Percentiles rank a stretch among this genome's conserved stretches.
These are phyloP conservation scores for Cladosporium velox DNA, from an alignment of 2,329 filamentous ascomycete species.

Conservation along the genomic window DNA sequence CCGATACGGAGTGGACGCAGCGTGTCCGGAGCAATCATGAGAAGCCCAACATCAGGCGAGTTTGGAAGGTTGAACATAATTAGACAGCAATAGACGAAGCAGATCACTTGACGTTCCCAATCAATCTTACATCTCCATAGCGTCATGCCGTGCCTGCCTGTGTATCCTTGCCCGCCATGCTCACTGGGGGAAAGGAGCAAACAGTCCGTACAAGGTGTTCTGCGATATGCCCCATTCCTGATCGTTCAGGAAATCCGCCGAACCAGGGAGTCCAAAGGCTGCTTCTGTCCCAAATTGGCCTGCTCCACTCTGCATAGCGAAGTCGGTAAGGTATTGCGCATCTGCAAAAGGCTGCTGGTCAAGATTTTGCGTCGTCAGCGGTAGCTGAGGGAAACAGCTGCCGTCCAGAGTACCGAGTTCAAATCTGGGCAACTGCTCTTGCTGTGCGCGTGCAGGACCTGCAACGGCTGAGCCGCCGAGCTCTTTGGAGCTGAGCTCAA, in stretches of 20 bases:
- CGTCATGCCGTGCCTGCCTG: neutral
- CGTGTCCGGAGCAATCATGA: neutral
- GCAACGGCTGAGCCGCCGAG: neutral
- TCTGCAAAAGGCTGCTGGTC: neutral
- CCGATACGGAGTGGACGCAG: neutral
- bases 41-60: constrained; percentile 11
- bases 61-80: neutral
- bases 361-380: neutral
- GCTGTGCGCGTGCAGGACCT: neutral
- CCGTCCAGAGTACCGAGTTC: neutral
- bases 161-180: neutral
- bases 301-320: neutral
- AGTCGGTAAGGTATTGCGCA: neutral
- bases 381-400: neutral
- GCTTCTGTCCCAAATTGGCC: neutral
- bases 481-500: neutral
- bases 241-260: neutral
- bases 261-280: neutral
- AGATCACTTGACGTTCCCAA: neutral
- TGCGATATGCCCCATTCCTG: neutral
- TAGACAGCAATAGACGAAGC: neutral
- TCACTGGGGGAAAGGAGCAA: neutral
- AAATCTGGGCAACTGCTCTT: neutral
- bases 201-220: constrained; percentile 1
- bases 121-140: neutral